phyloP scores from a whole-genome alignment of 805 yeast genomes.

The Cyberlindnera subsufficiens region DNA sequence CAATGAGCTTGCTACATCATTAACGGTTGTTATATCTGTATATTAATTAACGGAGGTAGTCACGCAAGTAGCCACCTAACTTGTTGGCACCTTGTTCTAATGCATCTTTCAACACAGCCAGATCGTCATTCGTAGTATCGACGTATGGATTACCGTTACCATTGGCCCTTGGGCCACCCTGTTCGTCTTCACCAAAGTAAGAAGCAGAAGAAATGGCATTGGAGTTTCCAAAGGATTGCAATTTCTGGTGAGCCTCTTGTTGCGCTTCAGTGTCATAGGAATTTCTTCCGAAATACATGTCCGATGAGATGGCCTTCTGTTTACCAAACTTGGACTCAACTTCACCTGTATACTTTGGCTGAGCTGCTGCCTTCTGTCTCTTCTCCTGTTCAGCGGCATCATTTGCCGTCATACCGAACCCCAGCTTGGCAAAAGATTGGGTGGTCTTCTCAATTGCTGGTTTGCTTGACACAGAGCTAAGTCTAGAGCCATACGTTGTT shows the following conservation, averaged over 20 bases:
- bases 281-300: conserved; percentile 88
- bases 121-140: conserved; percentile 80
- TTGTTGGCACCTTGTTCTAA: conserved; percentile 92
- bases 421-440: conserved; percentile 73
- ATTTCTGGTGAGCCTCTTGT: conserved; percentile 74
- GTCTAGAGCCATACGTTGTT: conserved; percentile 2
- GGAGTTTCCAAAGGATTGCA: conserved; percentile 80
- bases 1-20: not conserved
- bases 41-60: conserved; percentile 48
- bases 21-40: too few species aligned
- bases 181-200: conserved; percentile 84
- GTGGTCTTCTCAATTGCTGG: conserved; percentile 40
- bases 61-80: conserved; percentile 79
- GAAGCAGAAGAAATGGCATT: conserved; percentile 87
- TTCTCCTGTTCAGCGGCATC: conserved; percentile 43
- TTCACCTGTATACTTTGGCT: conserved; percentile 65
- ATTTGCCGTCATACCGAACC: conserved; percentile 83
- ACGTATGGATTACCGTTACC: conserved; percentile 50
- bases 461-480: conserved; percentile 5
- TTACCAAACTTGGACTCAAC: conserved; percentile 73
- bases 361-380: conserved; percentile 41
- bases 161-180: conserved; percentile 29
- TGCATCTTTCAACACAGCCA: conserved; percentile 84
- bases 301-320: conserved; percentile 94
- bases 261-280: conserved; percentile 72